These are phyloP conservation scores for Nigrograna mackinnonii DNA, from an alignment of 2,329 filamentous ascomycete species.

Conservation along the genomic window DNA sequence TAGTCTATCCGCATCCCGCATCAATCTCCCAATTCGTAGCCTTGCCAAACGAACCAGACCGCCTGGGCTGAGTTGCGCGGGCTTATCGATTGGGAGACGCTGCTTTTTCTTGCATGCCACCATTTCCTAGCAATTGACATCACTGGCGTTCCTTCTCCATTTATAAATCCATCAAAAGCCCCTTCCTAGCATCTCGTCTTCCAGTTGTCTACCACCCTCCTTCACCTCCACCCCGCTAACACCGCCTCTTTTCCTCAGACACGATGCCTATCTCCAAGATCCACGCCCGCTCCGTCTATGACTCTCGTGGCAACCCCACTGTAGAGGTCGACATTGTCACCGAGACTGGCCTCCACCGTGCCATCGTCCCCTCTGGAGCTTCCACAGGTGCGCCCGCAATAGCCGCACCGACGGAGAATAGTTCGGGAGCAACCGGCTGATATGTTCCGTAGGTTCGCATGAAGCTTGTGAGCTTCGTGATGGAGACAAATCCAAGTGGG, in stretches of 20 bases:
- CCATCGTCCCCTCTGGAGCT: slow-evolving; percentile 95
- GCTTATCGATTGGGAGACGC: slow-evolving; percentile 22
- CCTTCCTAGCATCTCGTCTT: slow-evolving; percentile 10
- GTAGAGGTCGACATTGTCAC: slow-evolving; percentile 98
- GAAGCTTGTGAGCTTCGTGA: slow-evolving; percentile 59
- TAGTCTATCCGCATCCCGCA: slow-evolving; percentile 25
- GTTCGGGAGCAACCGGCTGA: slow-evolving; percentile 15
- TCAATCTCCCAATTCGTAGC: slow-evolving; percentile 16
- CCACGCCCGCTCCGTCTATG: slow-evolving; percentile 80
- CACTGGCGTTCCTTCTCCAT: slow-evolving; percentile 13
- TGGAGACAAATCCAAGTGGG: slow-evolving; percentile 56
- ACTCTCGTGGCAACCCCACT: slow-evolving; percentile 97
- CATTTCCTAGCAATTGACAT: slow-evolving; percentile 20
- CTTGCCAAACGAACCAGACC: too few species aligned
- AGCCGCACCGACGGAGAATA: not conserved
- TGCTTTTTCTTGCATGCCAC: slow-evolving; percentile 25
- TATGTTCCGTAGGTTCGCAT: slow-evolving; percentile 44
- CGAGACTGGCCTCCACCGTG: slow-evolving; percentile 93
- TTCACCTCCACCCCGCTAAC: slow-evolving; percentile 17
- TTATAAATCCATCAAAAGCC: slow-evolving; percentile 5
- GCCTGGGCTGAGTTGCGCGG: slow-evolving; percentile 17
- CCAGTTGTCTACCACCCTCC: slow-evolving; percentile 24
- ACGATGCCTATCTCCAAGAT: slow-evolving; percentile 74
- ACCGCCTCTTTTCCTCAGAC: slow-evolving; percentile 29
- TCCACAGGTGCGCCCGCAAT: slow-evolving; percentile 72